Evolutionary conservation across 805 yeast species (phyloP).

Genomic region (Ogataea minuta): DNA sequence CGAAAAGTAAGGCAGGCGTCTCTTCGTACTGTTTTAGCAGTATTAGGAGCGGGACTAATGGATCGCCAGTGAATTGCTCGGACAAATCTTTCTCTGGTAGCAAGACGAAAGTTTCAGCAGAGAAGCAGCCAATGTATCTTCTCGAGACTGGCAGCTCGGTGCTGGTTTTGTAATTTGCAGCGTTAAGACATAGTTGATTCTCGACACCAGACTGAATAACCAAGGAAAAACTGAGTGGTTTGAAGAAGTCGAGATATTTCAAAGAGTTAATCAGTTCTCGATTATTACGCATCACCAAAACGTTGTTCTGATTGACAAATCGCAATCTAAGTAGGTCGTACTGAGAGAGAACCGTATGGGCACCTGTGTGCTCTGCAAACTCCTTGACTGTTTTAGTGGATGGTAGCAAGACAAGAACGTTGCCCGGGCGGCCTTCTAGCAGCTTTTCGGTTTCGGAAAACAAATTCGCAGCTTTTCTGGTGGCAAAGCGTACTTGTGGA

Average conservation of each 20-base stretch:
- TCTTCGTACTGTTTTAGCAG: constrained; percentile 8
- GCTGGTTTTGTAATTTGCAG: constrained; percentile 7
- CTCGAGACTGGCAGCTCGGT: constrained; percentile 1
- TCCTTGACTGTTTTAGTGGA: constrained; percentile 11
- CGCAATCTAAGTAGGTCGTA: constrained; percentile 7
- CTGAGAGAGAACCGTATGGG: background rate
- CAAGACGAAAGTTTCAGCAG: constrained; percentile 7
- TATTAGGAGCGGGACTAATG: constrained; percentile 5
- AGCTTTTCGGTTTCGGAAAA: constrained; percentile 3
- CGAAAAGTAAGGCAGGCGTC: constrained; percentile 4
- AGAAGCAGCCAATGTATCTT: background rate
- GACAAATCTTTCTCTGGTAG: constrained; percentile 8
- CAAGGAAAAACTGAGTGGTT: constrained; percentile 10
- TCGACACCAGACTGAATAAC: constrained; percentile 10
- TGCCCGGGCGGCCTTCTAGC: background rate
- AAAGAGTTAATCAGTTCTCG: constrained; percentile 10
- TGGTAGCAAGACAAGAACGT: constrained; percentile 14
- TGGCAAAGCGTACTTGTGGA: constrained; percentile 8
- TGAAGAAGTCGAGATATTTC: constrained; percentile 8
- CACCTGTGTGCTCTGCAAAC: background rate
- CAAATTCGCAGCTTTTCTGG: constrained; percentile 1
- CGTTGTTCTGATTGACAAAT: constrained; percentile 14
- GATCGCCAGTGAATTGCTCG: constrained; percentile 5
- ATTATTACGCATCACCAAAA: constrained; percentile 12
- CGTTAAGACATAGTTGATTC: background rate